Conservation (phyloP, 257 asterid genomes). For the Nicotiana undulata region DNA sequence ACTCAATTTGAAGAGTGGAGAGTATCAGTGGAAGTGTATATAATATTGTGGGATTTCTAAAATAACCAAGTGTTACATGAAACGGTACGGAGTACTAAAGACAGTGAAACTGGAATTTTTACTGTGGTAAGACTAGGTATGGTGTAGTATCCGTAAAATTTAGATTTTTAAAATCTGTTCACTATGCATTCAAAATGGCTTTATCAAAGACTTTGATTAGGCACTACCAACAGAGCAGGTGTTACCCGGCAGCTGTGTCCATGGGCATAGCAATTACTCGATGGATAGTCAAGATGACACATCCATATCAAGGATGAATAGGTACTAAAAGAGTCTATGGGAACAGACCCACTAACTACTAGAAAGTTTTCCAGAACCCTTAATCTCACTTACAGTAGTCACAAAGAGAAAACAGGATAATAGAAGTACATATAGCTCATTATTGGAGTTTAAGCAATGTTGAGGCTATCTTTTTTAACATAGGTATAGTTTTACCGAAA, state of each 20-base stretch:
- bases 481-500: background rate
- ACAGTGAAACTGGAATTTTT: background rate
- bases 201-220: background rate
- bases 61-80: background rate
- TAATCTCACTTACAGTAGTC: background rate
- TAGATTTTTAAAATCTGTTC: background rate
- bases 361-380: background rate
- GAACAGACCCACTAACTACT: background rate
- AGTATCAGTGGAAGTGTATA: background rate
- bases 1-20: background rate
- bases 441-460: background rate
- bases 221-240: background rate
- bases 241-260: too few relatives aligned
- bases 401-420: background rate
- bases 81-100: background rate
- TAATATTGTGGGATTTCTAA: background rate
- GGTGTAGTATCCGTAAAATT: background rate
- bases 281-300: too few relatives aligned
- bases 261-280: too few relatives aligned
- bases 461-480: background rate
- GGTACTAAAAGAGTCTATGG: background rate
- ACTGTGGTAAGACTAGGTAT: background rate
- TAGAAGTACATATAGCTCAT: background rate
- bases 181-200: background rate
- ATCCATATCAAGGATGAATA: background rate